Base-by-base conservation (phyloP, 2,329 filamentous ascomycete genomes). In the Aspergillus glaucus region DNA sequence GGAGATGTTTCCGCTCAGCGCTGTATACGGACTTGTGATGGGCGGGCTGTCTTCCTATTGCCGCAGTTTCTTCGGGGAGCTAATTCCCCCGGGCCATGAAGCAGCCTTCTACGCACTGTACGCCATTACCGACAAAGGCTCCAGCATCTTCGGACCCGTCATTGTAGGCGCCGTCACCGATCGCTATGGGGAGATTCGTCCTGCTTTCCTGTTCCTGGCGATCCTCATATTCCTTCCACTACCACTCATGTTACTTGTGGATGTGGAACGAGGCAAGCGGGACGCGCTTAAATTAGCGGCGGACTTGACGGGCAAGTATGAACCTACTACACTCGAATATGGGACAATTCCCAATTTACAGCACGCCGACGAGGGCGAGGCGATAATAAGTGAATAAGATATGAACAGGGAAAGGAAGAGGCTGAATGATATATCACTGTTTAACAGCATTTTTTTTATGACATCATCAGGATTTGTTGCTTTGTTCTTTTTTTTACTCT, bases 51-150 rank as follows among this genome's bases (percentile, higher is more conserved):
- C 87, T 50, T 87, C 86, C 21, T 96, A 97, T 69, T 97, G 93
- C 64, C 85, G 93, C 39, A 91, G 88, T 52, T 77, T 98, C 4
- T 98, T 88, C 64, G 91, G 90, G 36, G 91, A 97, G 67, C 78
- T 98, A 49, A 95, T 98, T 48, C 93, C 93, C 1, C 88, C 89
- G 0, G 93, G 93, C 3, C 94, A 87, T 26, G 93, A 98, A 70
- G 91, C 93, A 0, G 91, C 92, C 0, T 98, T 98, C 64, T 98
- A 95, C 65, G 91, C 92, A 0, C 76, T 98, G 1, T 98, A 97
- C 64, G 93, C 93, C 32, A 96, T 97, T 55, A 97, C 93, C 1
- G 93, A 98, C 67, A 98, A 98, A 69, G 91, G 92, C 1, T 93
- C 87, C 19, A 94, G 88, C 63, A 78, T 97, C 2, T 96, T 98